phyloP scores from a whole-genome alignment of 306 rosid species.

The Acacia confusa region DNA sequence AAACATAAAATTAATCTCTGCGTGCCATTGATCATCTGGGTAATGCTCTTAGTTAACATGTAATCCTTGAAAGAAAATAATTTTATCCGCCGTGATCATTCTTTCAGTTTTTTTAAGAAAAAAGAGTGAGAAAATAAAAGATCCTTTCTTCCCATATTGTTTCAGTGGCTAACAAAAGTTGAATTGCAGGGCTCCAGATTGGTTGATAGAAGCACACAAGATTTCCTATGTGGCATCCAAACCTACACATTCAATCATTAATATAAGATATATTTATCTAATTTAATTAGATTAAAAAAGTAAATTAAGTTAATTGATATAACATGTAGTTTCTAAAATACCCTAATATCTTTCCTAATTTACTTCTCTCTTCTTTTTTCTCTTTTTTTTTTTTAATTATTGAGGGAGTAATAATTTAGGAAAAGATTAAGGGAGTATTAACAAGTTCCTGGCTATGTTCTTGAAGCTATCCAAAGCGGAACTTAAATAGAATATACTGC shows the following conservation, averaged over 20 bases:
- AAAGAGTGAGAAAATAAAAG: neutral
- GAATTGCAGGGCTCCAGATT: neutral
- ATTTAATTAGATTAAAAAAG: too few species aligned
- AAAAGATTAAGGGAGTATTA: neutral
- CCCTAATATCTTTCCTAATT: too few species aligned
- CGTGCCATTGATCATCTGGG: neutral
- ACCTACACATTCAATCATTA: too few species aligned
- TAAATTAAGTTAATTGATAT: too few species aligned
- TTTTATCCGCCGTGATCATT: neutral
- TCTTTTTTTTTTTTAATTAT: too few species aligned
- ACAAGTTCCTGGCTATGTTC: neutral
- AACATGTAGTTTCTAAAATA: too few species aligned
- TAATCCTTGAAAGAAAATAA: neutral
- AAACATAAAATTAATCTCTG: neutral
- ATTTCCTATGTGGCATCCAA: neutral
- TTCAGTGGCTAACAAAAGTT: neutral
- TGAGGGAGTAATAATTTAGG: too few species aligned
- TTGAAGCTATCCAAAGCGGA: neutral
- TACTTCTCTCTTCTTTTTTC: too few species aligned
- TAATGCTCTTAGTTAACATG: neutral
- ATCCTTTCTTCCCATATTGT: neutral
- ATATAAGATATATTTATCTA: too few species aligned
- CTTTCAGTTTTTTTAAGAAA: neutral
- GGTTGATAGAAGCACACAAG: neutral
- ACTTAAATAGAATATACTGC: neutral